Evolutionary conservation across 805 yeast genomes (phyloP).

Genomic region (Yarrowia sp.): DNA sequence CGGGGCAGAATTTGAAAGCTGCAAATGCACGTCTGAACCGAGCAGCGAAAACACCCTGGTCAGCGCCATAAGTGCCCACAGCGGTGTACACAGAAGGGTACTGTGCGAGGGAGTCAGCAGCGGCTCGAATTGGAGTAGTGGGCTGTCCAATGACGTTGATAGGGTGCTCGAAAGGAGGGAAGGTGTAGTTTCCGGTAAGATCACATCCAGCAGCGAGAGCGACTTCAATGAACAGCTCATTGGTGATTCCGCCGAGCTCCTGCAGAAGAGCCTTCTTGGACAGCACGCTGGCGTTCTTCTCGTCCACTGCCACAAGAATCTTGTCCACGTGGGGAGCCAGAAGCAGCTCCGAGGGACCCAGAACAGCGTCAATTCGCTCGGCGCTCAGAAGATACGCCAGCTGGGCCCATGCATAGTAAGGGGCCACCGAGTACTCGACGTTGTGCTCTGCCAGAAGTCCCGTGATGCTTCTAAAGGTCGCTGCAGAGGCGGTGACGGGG

Average conservation of each 20-base stretch:
- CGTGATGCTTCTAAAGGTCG: constrained; percentile 48
- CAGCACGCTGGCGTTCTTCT: constrained; percentile 64
- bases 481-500: constrained; percentile 30
- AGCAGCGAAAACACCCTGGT: constrained; percentile 40
- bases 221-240: constrained; percentile 70
- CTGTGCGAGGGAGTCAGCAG: constrained; percentile 36
- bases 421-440: constrained; percentile 72
- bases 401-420: constrained; percentile 78
- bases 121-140: constrained; percentile 31
- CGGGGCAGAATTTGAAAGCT: constrained; percentile 69
- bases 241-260: constrained; percentile 54
- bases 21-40: constrained; percentile 67
- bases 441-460: constrained; percentile 53
- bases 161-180: constrained; percentile 46
- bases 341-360: constrained; percentile 80
- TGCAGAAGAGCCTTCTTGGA: constrained; percentile 56
- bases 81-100: constrained; percentile 37
- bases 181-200: constrained; percentile 58
- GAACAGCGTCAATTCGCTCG: constrained; percentile 65
- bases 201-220: constrained; percentile 77
- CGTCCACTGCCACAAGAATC: constrained; percentile 69
- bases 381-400: constrained; percentile 62
- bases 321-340: constrained; percentile 60
- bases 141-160: constrained; percentile 30
- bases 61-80: constrained; percentile 31